Conservation (phyloP, 805 yeast genomes). For the Kluyveromyces siamensis region DNA sequence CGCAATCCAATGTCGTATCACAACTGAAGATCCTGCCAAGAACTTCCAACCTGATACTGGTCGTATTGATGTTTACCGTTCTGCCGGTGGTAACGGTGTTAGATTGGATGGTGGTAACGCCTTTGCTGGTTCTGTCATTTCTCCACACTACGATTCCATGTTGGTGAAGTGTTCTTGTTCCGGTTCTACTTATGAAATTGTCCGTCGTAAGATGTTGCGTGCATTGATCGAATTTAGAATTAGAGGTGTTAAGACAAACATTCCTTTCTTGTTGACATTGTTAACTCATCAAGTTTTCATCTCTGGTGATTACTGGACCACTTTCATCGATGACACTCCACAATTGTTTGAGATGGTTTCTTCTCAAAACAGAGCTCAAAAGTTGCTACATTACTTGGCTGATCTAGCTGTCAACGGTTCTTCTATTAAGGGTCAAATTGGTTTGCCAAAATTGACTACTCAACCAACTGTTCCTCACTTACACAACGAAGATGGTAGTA, state of each 20-base stretch:
- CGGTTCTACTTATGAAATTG: conserved; percentile 95
- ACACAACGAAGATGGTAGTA: conserved; percentile 51
- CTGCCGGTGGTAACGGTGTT: conserved; percentile 99
- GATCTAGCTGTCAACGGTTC: conserved; percentile 95
- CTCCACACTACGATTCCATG: conserved; percentile 98
- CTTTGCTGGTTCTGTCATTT: conserved; percentile 90
- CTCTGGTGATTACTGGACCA: conserved; percentile 90
- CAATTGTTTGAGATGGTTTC: conserved; percentile 87
- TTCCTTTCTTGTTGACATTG: conserved; percentile 87
- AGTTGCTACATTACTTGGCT: conserved; percentile 81
- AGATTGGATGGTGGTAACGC: conserved; percentile 99
- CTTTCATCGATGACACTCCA: conserved; percentile 97
- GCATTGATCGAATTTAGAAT: conserved; percentile 95
- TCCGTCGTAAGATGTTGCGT: conserved; percentile 95
- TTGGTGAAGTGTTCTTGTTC: conserved; percentile 94
- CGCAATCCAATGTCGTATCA: conserved; percentile 98
- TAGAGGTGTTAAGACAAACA: conserved; percentile 98
- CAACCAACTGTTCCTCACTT: conserved; percentile 72
- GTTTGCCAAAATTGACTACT: conserved; percentile 71
- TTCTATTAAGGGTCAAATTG: conserved; percentile 91
- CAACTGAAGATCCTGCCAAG: conserved; percentile 95
- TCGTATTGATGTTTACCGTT: conserved; percentile 93
- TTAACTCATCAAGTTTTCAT: conserved; percentile 86
- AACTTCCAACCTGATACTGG: conserved; percentile 99
- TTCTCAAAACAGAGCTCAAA: conserved; percentile 95